Evolutionary conservation across 257 asterid genomes (phyloP).

Genomic region (Solanum pinnatisectum): DNA sequence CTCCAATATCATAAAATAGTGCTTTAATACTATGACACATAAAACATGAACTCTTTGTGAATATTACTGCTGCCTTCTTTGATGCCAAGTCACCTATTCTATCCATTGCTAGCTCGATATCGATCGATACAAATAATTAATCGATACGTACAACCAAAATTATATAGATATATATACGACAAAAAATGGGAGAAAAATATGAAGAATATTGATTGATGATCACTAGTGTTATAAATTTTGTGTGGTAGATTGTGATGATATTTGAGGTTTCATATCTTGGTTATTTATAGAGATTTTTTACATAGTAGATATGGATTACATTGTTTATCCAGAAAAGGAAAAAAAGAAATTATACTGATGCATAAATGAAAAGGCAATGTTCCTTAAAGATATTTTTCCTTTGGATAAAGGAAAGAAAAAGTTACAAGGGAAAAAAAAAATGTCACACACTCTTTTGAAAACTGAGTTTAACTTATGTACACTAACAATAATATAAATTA

Average conservation of each 20-base stretch:
- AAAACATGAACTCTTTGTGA: slow-evolving; percentile 13
- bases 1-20: slow-evolving; percentile 9
- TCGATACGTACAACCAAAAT: background rate
- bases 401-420: background rate
- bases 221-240: background rate
- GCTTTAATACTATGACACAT: slow-evolving; percentile 14
- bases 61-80: slow-evolving; percentile 13
- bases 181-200: background rate
- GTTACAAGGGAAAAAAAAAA: background rate
- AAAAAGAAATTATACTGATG: background rate
- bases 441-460: background rate
- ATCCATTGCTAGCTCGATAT: background rate
- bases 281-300: background rate
- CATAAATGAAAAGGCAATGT: background rate
- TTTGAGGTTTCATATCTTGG: background rate
- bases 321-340: background rate
- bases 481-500: background rate
- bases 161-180: background rate
- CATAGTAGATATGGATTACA: background rate
- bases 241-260: background rate
- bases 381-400: background rate
- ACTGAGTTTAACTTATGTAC: background rate
- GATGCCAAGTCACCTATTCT: slow-evolving; percentile 6
- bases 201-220: background rate
- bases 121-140: background rate